These are phyloP conservation scores for Tricholomella constricta DNA, from an alignment of 768 basidiomycete species.

Conservation along the genomic window DNA sequence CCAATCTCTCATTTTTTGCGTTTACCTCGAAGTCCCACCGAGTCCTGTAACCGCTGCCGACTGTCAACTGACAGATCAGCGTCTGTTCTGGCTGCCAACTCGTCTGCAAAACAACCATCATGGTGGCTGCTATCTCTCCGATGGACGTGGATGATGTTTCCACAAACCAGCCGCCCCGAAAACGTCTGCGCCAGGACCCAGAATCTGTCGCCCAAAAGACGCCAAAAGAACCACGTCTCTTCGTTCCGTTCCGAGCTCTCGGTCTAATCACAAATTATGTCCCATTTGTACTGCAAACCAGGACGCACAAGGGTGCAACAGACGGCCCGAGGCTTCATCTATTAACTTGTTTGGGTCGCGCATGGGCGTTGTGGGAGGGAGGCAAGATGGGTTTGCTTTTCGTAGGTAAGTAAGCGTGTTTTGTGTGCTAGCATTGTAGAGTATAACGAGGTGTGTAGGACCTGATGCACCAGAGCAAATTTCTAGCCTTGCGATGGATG, in stretches of 20 bases:
- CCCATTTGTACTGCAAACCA: conserved; percentile 85
- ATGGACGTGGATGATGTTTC: conserved; percentile 24
- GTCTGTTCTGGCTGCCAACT: neutral
- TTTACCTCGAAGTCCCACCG: neutral
- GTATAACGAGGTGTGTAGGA: conserved; percentile 47
- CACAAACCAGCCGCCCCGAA: conserved; percentile 47
- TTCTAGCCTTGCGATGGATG: conserved; percentile 76
- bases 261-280: conserved; percentile 91
- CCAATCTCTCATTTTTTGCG: conserved; percentile 1
- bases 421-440: neutral
- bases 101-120: neutral
- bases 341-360: conserved; percentile 82
- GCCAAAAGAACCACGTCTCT: conserved; percentile 55
- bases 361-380: conserved; percentile 97
- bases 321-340: conserved; percentile 84
- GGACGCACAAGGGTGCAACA: conserved; percentile 81
- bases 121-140: conserved; percentile 10
- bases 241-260: conserved; percentile 94
- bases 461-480: conserved; percentile 80
- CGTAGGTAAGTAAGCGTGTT: conserved; percentile 68
- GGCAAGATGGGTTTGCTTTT: conserved; percentile 91
- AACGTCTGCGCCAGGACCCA: conserved; percentile 45
- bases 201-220: conserved; percentile 17
- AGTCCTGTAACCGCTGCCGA: neutral
- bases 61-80: neutral